Conservation (phyloP, 1,284 basidiomycete genomes). For the Amylostereum areolatum region DNA sequence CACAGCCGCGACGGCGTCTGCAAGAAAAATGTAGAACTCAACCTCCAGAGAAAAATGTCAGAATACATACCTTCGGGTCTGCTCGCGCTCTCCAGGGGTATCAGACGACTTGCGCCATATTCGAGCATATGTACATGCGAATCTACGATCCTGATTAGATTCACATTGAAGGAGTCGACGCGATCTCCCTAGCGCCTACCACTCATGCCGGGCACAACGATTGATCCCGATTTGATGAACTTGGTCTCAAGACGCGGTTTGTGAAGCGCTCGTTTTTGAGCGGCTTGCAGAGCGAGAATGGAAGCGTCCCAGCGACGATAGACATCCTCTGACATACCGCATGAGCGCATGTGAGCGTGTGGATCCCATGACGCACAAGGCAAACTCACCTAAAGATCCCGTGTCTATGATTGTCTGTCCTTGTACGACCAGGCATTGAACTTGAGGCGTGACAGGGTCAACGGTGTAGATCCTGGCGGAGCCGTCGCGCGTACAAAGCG, state of each 20-base stretch:
- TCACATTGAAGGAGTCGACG: too few relatives aligned
- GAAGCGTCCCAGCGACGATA: slow-evolving; percentile 31
- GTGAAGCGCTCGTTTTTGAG: slow-evolving; percentile 6
- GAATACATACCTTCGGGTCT: slow-evolving; percentile 44
- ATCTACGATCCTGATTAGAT: slow-evolving; percentile 38
- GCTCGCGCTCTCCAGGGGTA: slow-evolving; percentile 61
- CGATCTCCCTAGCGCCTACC: too few relatives aligned
- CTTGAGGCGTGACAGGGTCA: slow-evolving; percentile 39
- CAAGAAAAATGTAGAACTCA: slow-evolving; percentile 1
- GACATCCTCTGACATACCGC: slow-evolving; percentile 47
- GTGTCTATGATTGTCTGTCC: slow-evolving; percentile 42
- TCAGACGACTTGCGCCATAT: slow-evolving; percentile 61
- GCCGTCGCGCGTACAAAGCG: slow-evolving; percentile 50
- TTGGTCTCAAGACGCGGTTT: slow-evolving; percentile 29
- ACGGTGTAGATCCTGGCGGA: slow-evolving; percentile 53
- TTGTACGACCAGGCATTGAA: slow-evolving; percentile 56
- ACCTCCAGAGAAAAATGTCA: neutral
- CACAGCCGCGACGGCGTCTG: slow-evolving; percentile 63
- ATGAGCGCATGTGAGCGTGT: too few relatives aligned
- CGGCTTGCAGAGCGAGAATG: slow-evolving; percentile 5
- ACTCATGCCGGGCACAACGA: slow-evolving; percentile 62
- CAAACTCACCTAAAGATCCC: slow-evolving; percentile 50
- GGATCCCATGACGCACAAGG: too few relatives aligned
- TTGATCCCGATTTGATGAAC: slow-evolving; percentile 46
- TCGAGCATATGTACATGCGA: slow-evolving; percentile 79